Conservation (phyloP, 768 basidiomycete species). For the Lentinula edodes region DNA sequence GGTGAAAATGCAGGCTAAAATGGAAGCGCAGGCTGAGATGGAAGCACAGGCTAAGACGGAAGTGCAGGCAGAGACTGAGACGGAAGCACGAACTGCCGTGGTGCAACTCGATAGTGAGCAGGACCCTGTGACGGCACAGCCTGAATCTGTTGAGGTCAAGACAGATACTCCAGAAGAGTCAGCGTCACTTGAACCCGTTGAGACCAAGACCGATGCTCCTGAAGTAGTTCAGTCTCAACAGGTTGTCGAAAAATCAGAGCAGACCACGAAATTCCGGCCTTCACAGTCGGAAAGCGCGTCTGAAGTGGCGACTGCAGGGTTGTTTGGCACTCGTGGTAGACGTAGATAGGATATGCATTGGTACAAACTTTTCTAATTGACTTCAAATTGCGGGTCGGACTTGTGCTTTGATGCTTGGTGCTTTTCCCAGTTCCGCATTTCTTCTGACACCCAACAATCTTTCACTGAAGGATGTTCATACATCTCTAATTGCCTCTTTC, state of each 20-base stretch:
- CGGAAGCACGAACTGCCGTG: neutral
- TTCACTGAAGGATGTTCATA: constrained; percentile 63
- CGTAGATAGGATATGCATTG: neutral
- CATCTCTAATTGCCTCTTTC: constrained; percentile 59
- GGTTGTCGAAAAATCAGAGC: constrained; percentile 1
- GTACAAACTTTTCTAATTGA: neutral
- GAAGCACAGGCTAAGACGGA: neutral
- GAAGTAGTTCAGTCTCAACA: neutral
- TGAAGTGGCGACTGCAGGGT: constrained; percentile 17
- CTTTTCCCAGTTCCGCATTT: constrained; percentile 64
- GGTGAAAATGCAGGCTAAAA: neutral
- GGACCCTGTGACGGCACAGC: constrained; percentile 15
- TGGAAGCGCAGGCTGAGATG: neutral
- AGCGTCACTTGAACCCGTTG: neutral
- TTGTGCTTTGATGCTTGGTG: neutral
- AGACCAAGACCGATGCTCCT: neutral
- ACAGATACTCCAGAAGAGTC: neutral
- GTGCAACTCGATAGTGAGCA: constrained; percentile 9
- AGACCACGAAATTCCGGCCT: neutral
- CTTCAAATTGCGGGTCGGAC: too few species aligned
- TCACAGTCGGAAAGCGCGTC: constrained; percentile 7
- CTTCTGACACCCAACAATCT: constrained; percentile 69
- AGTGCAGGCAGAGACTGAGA: neutral
- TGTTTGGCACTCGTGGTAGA: constrained; percentile 14
- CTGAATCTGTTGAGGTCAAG: neutral